Percentiles rank a stretch among this genome's conserved stretches.
Conservation (phyloP, 139 green algal species). For the Chlorella sp. region DNA sequence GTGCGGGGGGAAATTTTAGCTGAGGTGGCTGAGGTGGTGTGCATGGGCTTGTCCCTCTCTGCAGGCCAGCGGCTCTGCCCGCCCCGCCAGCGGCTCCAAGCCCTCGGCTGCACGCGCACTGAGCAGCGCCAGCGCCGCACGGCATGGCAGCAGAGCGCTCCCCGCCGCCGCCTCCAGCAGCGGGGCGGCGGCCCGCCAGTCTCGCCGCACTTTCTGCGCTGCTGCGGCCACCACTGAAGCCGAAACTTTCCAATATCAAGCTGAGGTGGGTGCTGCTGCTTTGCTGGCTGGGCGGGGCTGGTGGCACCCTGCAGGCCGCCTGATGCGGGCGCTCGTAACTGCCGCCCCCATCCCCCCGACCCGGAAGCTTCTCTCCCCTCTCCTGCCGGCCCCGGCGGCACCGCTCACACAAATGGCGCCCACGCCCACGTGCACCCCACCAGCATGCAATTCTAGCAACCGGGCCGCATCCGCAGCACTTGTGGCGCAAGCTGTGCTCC, state of each 20-base stretch:
- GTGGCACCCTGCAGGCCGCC: not conserved
- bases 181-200: not conserved
- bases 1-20: no score
- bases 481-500: no score
- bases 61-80: no score
- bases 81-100: no score
- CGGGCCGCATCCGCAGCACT: not conserved
- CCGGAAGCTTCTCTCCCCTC: not conserved
- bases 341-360: not conserved
- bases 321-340: not conserved
- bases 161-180: not conserved
- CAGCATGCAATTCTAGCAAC: not conserved
- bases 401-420: not conserved
- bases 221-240: constrained; percentile 19
- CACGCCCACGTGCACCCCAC: not conserved
- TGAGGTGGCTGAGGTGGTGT: no score
- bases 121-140: not conserved
- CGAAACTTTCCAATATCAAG: constrained; percentile 64
- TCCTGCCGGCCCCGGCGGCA: not conserved
- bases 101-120: not conserved
- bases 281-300: not conserved
- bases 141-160: not conserved
- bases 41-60: no score
- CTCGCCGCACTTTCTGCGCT: constrained; percentile 8
- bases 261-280: constrained; percentile 41